phyloP scores from a whole-genome alignment of 768 basidiomycete genomes.

The Paxillus rubicundulus region DNA sequence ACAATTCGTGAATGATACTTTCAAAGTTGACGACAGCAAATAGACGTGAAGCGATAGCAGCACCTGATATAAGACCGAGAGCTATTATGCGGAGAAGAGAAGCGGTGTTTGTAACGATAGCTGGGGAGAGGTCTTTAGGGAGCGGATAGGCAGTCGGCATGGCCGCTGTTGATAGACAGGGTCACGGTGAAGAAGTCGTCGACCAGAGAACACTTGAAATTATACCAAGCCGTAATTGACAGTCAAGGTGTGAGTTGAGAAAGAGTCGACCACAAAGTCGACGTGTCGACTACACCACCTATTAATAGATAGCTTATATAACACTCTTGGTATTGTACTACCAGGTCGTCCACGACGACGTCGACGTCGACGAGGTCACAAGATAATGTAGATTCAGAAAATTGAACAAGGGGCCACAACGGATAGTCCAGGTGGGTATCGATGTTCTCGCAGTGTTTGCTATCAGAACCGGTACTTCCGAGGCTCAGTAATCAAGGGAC shows the following conservation, averaged over 20 bases:
- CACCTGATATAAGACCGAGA: conserved; percentile 86
- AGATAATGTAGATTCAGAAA: too few relatives aligned
- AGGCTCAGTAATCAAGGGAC: background rate
- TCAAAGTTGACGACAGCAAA: conserved; percentile 99
- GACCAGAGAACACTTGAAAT: background rate
- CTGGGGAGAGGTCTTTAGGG: conserved; percentile 64
- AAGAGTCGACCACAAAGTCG: conserved; percentile 20
- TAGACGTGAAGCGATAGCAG: conserved; percentile 91
- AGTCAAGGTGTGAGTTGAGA: background rate
- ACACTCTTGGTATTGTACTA: conserved; percentile 6
- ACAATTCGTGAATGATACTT: conserved; percentile 99
- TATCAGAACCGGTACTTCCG: background rate
- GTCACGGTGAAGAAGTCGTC: background rate
- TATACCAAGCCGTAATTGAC: background rate
- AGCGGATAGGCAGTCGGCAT: conserved; percentile 75
- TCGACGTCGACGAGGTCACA: too few relatives aligned
- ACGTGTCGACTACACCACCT: conserved; percentile 19
- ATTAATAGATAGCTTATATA: conserved; percentile 9
- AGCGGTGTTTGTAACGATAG: conserved; percentile 81
- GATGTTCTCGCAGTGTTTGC: background rate
- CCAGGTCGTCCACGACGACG: too few relatives aligned
- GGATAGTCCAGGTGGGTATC: too few relatives aligned
- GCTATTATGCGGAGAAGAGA: conserved; percentile 90
- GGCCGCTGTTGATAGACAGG: conserved; percentile 37
- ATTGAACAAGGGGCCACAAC: too few relatives aligned